Conservation (phyloP, 352 stramenopile species). For the Phytopythium sindhum region DNA sequence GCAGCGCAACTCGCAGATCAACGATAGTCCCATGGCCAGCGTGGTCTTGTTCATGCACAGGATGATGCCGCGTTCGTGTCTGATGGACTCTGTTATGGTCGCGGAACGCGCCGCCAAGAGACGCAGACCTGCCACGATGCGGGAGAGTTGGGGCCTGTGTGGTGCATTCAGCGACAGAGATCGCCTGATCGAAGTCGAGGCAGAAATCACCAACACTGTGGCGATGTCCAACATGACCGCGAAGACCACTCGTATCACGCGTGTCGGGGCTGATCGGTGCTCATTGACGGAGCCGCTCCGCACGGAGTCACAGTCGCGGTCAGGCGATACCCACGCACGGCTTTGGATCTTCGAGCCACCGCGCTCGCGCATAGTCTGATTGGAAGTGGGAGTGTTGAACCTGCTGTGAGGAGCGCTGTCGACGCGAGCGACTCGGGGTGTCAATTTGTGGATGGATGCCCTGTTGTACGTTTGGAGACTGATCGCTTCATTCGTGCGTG, state of each 20-base stretch:
- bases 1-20: conserved; percentile 25
- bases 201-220: not conserved
- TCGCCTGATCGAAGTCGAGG: not conserved
- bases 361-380: not conserved
- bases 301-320: not conserved
- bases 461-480: not conserved
- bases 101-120: no score
- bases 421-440: not conserved
- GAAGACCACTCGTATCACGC: not conserved
- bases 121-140: not conserved
- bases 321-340: not conserved
- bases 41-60: conserved; percentile 14
- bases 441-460: not conserved
- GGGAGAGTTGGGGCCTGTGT: not conserved
- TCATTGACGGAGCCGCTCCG: not conserved
- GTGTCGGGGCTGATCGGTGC: not conserved
- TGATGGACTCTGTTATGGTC: not conserved
- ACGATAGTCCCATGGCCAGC: conserved; percentile 17
- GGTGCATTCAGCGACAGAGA: not conserved
- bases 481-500: not conserved
- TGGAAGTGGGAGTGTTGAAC: not conserved
- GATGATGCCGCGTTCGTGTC: conserved; percentile 14
- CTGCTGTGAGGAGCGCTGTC: not conserved
- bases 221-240: not conserved
- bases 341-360: not conserved